Percentiles rank a stretch among this genome's conserved stretches.
Conservation (phyloP, 495 filamentous ascomycete genomes). For the Elaphomyces granulatus region DNA sequence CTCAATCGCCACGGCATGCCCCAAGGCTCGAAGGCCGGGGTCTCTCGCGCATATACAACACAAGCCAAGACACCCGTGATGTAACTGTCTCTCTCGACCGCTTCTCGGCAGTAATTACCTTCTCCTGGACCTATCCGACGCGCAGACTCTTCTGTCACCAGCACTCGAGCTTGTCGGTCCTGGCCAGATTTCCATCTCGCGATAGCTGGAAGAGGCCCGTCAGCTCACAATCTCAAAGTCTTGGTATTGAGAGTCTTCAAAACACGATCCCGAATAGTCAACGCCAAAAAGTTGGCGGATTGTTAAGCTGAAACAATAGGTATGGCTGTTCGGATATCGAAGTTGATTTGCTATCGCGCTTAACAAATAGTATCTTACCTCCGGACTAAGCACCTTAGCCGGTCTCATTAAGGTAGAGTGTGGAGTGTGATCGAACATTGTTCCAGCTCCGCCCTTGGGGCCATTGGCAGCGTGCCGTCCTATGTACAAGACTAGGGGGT, state of each 20-base stretch:
- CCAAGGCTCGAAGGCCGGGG: too few relatives aligned
- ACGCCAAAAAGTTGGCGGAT: conserved; percentile 76
- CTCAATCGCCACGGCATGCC: too few relatives aligned
- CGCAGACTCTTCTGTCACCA: too few relatives aligned
- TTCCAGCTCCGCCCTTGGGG: conserved; percentile 40
- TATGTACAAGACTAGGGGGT: conserved; percentile 71
- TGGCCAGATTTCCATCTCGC: too few relatives aligned
- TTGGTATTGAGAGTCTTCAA: conserved; percentile 72
- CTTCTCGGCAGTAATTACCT: too few relatives aligned
- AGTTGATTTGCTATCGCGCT: conserved; percentile 82
- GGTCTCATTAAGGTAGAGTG: conserved; percentile 64
- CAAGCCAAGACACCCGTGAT: too few relatives aligned
- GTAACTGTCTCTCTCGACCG: too few relatives aligned
- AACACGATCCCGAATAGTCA: conserved; percentile 60
- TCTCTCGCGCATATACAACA: too few relatives aligned
- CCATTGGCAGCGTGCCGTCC: conserved; percentile 50
- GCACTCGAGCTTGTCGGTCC: too few relatives aligned
- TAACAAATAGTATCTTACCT: conserved; percentile 73
- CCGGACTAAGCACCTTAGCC: conserved; percentile 54
- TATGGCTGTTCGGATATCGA: conserved; percentile 75
- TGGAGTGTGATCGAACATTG: conserved; percentile 58
- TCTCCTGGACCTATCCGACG: too few relatives aligned
- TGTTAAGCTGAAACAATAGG: conserved; percentile 83
- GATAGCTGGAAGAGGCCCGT: too few relatives aligned
- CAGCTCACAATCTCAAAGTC: too few relatives aligned